Evolutionary conservation across 2,329 filamentous ascomycete species (phyloP).

Genomic region (Xylaria sp.): DNA sequence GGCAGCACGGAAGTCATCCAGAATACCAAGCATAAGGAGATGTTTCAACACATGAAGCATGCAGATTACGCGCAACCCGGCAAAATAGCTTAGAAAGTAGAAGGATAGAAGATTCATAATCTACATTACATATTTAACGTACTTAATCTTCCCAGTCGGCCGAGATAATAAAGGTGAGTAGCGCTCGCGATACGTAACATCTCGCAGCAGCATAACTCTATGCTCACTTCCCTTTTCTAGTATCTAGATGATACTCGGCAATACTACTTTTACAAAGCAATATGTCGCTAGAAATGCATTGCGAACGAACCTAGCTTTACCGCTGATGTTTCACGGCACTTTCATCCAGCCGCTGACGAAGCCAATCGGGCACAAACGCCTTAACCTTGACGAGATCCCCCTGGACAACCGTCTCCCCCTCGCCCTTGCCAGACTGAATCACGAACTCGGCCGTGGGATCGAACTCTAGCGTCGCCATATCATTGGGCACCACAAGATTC

Average conservation of each 20-base stretch:
- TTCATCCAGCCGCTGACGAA: conserved; percentile 50
- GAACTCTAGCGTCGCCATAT: conserved; percentile 67
- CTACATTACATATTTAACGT: too few relatives aligned
- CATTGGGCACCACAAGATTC: conserved; percentile 72
- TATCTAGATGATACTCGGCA: background rate
- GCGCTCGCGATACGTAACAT: too few relatives aligned
- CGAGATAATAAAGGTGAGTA: too few relatives aligned
- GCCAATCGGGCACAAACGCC: conserved; percentile 85
- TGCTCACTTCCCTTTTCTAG: background rate
- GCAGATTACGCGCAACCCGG: too few relatives aligned
- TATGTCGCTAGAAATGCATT: background rate
- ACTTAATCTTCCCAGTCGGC: too few relatives aligned
- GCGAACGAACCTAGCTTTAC: background rate
- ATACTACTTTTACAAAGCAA: background rate
- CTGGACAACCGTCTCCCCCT: conserved; percentile 42
- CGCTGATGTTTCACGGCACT: conserved; percentile 8
- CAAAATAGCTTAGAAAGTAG: too few relatives aligned
- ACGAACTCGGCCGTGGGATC: conserved; percentile 67
- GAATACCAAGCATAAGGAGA: too few relatives aligned
- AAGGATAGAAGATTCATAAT: too few relatives aligned
- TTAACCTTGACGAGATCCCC: conserved; percentile 62
- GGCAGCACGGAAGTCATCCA: too few relatives aligned
- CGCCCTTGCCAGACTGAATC: conserved; percentile 51
- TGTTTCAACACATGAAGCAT: too few relatives aligned
- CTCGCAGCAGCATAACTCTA: too few relatives aligned